A percentile compares a stretch with the other conserved stretches of the same genome.
Conservation (phyloP, 2,329 filamentous ascomycete genomes). For the Exophiala dermatitidis region DNA sequence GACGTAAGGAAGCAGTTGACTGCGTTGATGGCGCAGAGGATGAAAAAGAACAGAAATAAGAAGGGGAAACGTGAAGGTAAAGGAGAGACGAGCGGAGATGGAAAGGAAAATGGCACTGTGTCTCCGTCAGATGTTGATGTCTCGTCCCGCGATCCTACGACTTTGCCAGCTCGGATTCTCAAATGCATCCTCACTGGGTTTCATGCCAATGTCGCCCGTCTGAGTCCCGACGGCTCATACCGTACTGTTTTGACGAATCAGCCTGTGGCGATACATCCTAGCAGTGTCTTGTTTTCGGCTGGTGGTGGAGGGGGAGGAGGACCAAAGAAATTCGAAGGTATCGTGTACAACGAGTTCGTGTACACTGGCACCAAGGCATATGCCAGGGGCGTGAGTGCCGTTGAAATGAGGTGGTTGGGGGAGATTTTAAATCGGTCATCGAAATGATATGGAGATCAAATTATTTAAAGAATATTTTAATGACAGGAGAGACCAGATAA, state of each 20-base stretch:
- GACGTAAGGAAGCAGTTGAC: constrained; percentile 30
- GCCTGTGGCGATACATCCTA: constrained; percentile 52
- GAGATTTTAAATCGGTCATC: constrained; percentile 30
- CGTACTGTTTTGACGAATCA: constrained; percentile 56
- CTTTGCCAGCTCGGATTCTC: constrained; percentile 46
- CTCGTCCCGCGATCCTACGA: constrained; percentile 35
- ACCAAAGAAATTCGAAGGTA: constrained; percentile 36
- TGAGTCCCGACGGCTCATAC: constrained; percentile 41
- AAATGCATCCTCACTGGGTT: constrained; percentile 55
- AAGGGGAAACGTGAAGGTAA: neutral
- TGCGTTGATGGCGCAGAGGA: constrained; percentile 12
- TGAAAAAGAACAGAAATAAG: neutral
- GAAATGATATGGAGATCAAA: neutral
- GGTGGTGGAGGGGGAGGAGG: neutral
- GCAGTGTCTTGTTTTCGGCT: constrained; percentile 23
- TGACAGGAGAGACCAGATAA: neutral
- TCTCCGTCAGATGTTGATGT: neutral
- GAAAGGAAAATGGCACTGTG: neutral
- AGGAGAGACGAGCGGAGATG: neutral
- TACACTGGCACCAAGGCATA: constrained; percentile 57
- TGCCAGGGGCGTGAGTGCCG: constrained; percentile 54
- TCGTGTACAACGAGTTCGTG: constrained; percentile 60
- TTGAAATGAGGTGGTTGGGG: constrained; percentile 56
- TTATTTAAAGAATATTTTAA: too few relatives aligned
- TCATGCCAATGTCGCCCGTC: constrained; percentile 49